These are phyloP conservation scores for Thelonectria discophora DNA, from an alignment of 2,329 filamentous ascomycete species.

Conservation along the genomic window DNA sequence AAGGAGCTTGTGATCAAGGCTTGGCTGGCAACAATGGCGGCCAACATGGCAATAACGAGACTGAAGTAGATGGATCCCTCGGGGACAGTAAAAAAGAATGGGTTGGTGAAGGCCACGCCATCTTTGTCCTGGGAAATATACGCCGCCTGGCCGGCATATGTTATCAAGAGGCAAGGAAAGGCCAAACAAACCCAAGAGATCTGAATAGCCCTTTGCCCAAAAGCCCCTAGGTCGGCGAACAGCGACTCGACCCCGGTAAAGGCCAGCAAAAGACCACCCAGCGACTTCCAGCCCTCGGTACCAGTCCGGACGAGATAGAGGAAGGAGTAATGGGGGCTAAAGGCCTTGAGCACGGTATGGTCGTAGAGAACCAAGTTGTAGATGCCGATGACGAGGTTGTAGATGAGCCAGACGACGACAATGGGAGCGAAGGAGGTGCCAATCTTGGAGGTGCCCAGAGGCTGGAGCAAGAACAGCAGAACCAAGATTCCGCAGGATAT, in stretches of 20 bases:
- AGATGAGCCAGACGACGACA: conserved; percentile 71
- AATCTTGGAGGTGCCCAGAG: conserved; percentile 69
- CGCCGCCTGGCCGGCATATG: conserved; percentile 78
- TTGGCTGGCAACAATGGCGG: conserved; percentile 79
- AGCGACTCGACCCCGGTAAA: conserved; percentile 84
- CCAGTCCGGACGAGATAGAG: conserved; percentile 67
- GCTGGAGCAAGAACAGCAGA: conserved; percentile 70
- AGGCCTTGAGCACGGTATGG: conserved; percentile 63
- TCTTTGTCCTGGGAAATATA: conserved; percentile 70
- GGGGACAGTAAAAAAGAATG: conserved; percentile 77
- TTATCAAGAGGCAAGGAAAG: conserved; percentile 72
- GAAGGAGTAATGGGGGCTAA: conserved; percentile 68
- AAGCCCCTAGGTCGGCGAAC: conserved; percentile 81
- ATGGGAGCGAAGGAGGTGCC: conserved; percentile 71
- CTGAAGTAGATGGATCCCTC: conserved; percentile 74
- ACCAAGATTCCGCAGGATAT: conserved; percentile 71
- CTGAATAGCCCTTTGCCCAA: conserved; percentile 74
- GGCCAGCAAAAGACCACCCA: conserved; percentile 76
- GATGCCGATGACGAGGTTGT: conserved; percentile 70
- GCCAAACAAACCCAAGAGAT: conserved; percentile 75
- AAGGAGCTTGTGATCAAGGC: conserved; percentile 82
- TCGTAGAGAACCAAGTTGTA: conserved; percentile 66
- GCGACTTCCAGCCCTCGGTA: conserved; percentile 68
- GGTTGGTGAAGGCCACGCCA: conserved; percentile 59
- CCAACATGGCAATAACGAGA: conserved; percentile 73